Base-by-base conservation (phyloP, 2,329 filamentous ascomycete species). In the Fragosphaeria purpurea region DNA sequence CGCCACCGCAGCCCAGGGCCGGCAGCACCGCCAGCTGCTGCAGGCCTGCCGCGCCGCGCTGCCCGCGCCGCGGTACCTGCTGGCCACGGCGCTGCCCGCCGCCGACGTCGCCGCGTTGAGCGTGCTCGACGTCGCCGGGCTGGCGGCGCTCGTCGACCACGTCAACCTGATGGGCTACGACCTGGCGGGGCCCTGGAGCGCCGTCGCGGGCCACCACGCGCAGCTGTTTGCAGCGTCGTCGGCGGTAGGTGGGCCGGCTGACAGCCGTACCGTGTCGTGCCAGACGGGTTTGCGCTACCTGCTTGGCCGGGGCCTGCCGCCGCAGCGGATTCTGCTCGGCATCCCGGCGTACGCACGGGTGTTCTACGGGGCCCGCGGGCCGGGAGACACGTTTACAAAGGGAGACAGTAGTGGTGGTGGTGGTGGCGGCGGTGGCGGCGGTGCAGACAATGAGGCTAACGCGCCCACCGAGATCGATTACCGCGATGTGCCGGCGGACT, bases 161-260 rank as follows among this genome's bases (percentile, higher is more conserved):
- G 66, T 85, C 54, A 84, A 85, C 59, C 68, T 86, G 43, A 86
- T 86, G 83, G 72, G 75, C 10, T 86, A 86, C 60, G 82, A 86
- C 62, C 84, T 84, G 57, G 72, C 75, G 0, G 82, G 82, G 0
- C 72, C 78, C 7, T 85, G 82, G 82, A 74, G 73, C 2, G 63
- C 70, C 30, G 72, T 76, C 34, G 76, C 74, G 8, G 82, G 81
- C 10, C 80, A 85, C 59, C 82, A 85, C 39, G 77, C 82, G 2
- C 80, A 83, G 59, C 73, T 86, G 0, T 72, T 73, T 47, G 66
- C 73, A 0, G 72, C 22, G 22, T 22, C 22, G 22, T 22, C 22
- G 22, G 3, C 72, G 2, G 59, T 56, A 3, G 9, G 9, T 9
- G 42, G 33, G 30, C 7, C 42, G 4, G 42, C 22, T 3, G 22